Percentiles rank a stretch among this genome's conserved stretches.
Evolutionary conservation across 768 basidiomycete genomes (phyloP).

Genomic region (Mycena indigotica): DNA sequence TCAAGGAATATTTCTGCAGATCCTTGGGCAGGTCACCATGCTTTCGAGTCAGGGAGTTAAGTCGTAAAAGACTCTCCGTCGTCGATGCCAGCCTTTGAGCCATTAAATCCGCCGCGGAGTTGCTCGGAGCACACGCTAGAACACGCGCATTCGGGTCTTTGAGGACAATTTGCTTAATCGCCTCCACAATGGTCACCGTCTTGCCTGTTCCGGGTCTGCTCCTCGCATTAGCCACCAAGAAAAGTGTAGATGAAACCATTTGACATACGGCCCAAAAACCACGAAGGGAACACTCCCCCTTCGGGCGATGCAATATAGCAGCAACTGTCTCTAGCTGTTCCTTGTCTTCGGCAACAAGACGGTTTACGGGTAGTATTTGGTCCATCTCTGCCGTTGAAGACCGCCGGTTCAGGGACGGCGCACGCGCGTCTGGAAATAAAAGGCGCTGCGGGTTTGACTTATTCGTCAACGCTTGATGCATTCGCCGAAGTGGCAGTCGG

Average conservation of each 20-base stretch:
- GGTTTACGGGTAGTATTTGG: slow-evolving; percentile 31
- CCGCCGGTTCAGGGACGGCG: slow-evolving; percentile 24
- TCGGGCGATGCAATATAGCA: slow-evolving; percentile 46
- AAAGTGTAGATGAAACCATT: background rate
- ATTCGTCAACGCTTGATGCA: slow-evolving; percentile 54
- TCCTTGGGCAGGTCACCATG: slow-evolving; percentile 38
- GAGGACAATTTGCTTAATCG: slow-evolving; percentile 56
- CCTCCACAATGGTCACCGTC: slow-evolving; percentile 66
- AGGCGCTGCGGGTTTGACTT: slow-evolving; percentile 41
- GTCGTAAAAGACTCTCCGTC: slow-evolving; percentile 47
- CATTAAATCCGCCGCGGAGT: slow-evolving; percentile 67
- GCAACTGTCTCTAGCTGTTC: slow-evolving; percentile 54
- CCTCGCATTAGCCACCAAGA: background rate
- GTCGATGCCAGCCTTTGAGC: slow-evolving; percentile 43
- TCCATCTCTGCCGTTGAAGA: slow-evolving; percentile 25
- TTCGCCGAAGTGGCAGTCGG: slow-evolving; percentile 52
- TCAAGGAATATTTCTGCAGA: slow-evolving; percentile 40
- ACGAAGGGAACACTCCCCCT: slow-evolving; percentile 58
- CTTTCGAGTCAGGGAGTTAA: slow-evolving; percentile 52
- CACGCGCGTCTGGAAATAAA: slow-evolving; percentile 46
- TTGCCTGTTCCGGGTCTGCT: slow-evolving; percentile 66
- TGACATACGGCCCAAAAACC: slow-evolving; percentile 59
- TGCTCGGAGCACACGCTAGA: slow-evolving; percentile 68
- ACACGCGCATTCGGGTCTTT: slow-evolving; percentile 45
- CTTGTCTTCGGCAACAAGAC: slow-evolving; percentile 41